phyloP scores from a whole-genome alignment of 2,329 filamentous ascomycete genomes.

The Fusarium foetens region DNA sequence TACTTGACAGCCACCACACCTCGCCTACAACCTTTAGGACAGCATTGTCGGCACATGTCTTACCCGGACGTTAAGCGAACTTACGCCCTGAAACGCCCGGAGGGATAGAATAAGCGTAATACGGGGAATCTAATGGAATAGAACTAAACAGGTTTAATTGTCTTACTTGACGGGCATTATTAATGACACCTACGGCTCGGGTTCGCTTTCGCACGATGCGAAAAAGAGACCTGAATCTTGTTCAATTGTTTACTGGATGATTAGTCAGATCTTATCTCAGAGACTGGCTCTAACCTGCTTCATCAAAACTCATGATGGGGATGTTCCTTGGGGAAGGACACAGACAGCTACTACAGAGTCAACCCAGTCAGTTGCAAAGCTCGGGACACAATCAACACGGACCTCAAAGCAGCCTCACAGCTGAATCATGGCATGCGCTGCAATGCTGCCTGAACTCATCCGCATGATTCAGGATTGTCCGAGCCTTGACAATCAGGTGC shows the following conservation, averaged over 20 bases:
- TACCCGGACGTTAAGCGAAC: slow-evolving; percentile 30
- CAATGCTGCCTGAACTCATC: slow-evolving; percentile 1
- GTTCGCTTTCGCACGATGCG: slow-evolving; percentile 5
- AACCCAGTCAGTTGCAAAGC: background rate
- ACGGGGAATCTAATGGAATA: background rate
- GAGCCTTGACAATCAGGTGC: background rate
- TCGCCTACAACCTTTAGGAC: slow-evolving; percentile 20
- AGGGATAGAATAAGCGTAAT: slow-evolving; percentile 8
- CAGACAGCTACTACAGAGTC: background rate
- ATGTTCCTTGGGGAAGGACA: background rate
- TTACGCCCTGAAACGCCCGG: slow-evolving; percentile 25
- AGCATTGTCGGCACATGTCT: slow-evolving; percentile 16
- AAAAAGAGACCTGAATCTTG: slow-evolving; percentile 1
- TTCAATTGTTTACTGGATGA: background rate
- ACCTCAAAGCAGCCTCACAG: slow-evolving; percentile 19
- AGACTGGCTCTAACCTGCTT: background rate
- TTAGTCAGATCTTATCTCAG: background rate
- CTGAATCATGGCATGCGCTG: background rate
- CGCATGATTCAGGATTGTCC: slow-evolving; percentile 2
- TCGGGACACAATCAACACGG: slow-evolving; percentile 6
- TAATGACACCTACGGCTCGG: background rate
- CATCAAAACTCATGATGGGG: slow-evolving; percentile 9
- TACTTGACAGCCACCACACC: slow-evolving; percentile 1
- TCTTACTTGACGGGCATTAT: slow-evolving; percentile 3
- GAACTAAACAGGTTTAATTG: background rate